These are phyloP conservation scores for Beauveria medogensis DNA, from an alignment of 2,329 filamentous ascomycete species.

Conservation along the genomic window DNA sequence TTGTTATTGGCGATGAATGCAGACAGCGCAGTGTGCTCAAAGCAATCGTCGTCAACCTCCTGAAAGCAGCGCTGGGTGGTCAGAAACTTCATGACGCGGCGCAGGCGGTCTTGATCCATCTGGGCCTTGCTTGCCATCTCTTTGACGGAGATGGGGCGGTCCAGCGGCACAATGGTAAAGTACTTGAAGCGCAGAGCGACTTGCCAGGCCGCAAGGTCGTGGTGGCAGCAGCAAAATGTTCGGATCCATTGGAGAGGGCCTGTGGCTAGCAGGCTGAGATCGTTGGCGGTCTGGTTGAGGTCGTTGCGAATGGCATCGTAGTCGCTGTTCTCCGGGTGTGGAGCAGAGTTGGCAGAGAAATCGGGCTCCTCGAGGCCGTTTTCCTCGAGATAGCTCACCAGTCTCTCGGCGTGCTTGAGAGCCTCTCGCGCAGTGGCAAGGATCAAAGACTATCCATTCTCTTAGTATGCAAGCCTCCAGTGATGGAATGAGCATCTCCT, in stretches of 20 bases:
- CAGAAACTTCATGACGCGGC: constrained; percentile 17
- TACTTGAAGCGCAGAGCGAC: constrained; percentile 21
- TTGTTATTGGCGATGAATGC: constrained; percentile 12
- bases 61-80: constrained; percentile 19
- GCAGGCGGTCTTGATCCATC: constrained; percentile 16
- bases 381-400: constrained; percentile 7
- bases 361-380: background rate
- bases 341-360: background rate
- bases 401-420: background rate
- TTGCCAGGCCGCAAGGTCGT: constrained; percentile 19
- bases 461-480: background rate
- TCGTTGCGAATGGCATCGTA: constrained; percentile 2
- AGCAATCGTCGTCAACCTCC: constrained; percentile 13
- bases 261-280: constrained; percentile 12
- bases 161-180: constrained; percentile 17
- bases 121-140: constrained; percentile 17
- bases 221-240: background rate
- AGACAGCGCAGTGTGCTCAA: constrained; percentile 16
- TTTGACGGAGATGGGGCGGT: constrained; percentile 14
- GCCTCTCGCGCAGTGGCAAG: background rate
- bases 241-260: constrained; percentile 10
- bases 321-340: constrained; percentile 1
- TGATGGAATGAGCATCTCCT: background rate
- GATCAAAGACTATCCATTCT: background rate
- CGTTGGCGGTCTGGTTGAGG: constrained; percentile 12